Evolutionary conservation across 495 filamentous ascomycete genomes (phyloP).

Genomic region (Penicillium antarcticum): DNA sequence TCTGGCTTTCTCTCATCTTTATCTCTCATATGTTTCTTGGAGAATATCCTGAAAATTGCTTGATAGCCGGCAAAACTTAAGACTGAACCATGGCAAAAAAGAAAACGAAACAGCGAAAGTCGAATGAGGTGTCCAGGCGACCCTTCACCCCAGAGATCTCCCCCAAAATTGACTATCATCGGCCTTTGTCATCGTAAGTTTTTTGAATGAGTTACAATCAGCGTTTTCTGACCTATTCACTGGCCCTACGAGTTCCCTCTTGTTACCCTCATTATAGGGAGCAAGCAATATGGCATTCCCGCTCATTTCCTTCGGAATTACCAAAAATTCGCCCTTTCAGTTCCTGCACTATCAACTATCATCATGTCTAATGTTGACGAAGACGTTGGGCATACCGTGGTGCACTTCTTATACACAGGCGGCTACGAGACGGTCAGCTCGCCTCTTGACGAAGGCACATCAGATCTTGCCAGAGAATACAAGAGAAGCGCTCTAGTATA

Average conservation of each 20-base stretch:
- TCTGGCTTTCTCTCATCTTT: neutral
- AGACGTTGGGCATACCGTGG: constrained; percentile 9
- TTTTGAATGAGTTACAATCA: neutral
- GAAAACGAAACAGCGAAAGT: constrained; percentile 9
- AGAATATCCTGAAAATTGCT: neutral
- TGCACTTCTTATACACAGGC: constrained; percentile 8
- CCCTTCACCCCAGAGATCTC: constrained; percentile 3
- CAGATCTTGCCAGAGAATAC: constrained; percentile 9
- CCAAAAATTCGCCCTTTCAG: neutral
- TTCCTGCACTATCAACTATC: neutral
- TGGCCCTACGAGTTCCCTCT: constrained; percentile 5
- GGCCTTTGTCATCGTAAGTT: constrained; percentile 6
- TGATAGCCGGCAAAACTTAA: neutral
- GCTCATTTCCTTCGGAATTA: neutral
- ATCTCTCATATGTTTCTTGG: constrained; percentile 1
- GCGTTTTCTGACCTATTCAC: constrained; percentile 3
- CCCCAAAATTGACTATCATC: constrained; percentile 9
- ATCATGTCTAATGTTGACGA: constrained; percentile 5
- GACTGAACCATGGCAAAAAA: constrained; percentile 7
- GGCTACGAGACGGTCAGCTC: constrained; percentile 5
- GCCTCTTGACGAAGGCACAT: neutral
- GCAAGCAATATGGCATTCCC: constrained; percentile 8
- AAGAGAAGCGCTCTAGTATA: constrained; percentile 12
- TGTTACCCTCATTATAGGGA: constrained; percentile 4
- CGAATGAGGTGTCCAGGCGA: neutral